A percentile compares a stretch with the other conserved stretches of the same genome.
Conservation (phyloP, 306 rosid genomes). For the Cercis canadensis region DNA sequence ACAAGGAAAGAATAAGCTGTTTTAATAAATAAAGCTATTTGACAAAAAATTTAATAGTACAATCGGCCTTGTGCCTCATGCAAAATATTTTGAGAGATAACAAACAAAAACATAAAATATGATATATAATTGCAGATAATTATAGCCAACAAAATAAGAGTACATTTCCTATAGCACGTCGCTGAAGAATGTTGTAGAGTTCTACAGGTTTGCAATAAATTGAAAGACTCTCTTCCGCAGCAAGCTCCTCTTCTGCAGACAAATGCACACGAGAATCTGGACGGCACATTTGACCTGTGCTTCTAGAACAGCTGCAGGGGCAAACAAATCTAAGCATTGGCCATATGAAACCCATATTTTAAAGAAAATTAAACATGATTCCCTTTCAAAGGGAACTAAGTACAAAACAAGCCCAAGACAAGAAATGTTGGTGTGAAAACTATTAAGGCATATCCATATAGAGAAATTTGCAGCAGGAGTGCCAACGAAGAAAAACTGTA, state of each 20-base stretch:
- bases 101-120: constrained; percentile 17
- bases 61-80: constrained; percentile 21
- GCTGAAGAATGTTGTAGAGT: constrained; percentile 73
- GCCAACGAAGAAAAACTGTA: too few species aligned
- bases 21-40: background rate
- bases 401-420: background rate
- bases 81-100: constrained; percentile 10
- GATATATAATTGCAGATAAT: constrained; percentile 7
- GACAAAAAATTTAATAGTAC: constrained; percentile 11
- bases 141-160: constrained; percentile 23
- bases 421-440: background rate
- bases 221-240: constrained; percentile 72
- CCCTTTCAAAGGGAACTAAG: constrained; percentile 21
- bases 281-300: constrained; percentile 58
- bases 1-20: background rate
- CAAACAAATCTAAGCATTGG: constrained; percentile 35
- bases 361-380: constrained; percentile 21
- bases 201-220: constrained; percentile 82
- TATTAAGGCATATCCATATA: background rate
- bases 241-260: constrained; percentile 70
- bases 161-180: constrained; percentile 63
- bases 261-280: constrained; percentile 52
- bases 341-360: constrained; percentile 1
- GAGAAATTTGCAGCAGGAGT: too few species aligned
- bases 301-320: constrained; percentile 48